Evolutionary conservation across 306 rosid genomes (phyloP).

Genomic region (Pterocarpus santalinus): DNA sequence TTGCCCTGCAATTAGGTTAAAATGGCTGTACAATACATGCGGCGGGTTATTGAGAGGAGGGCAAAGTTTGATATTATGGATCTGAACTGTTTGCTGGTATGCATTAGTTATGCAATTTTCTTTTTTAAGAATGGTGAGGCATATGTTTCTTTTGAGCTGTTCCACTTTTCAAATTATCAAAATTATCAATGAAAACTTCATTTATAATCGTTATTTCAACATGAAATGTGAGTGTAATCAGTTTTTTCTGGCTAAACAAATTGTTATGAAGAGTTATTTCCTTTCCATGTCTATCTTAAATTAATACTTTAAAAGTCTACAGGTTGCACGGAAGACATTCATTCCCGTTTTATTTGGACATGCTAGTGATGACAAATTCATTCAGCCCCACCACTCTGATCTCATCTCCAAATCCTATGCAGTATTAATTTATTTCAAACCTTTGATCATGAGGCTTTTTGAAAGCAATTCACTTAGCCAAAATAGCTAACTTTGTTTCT

Average conservation of each 20-base stretch:
- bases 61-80: constrained; percentile 95
- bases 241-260: constrained; percentile 29
- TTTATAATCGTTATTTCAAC: constrained; percentile 26
- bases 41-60: constrained; percentile 90
- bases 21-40: constrained; percentile 97
- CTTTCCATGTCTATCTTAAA: constrained; percentile 30
- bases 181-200: constrained; percentile 29
- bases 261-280: constrained; percentile 30
- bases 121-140: neutral
- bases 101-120: constrained; percentile 44
- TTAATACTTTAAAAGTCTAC: constrained; percentile 48
- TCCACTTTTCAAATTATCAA: neutral
- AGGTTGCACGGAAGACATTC: constrained; percentile 92
- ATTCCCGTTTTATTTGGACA: constrained; percentile 97
- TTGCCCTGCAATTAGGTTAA: constrained; percentile 71
- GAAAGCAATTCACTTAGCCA: constrained; percentile 3
- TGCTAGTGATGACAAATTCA: constrained; percentile 89
- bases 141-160: neutral
- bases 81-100: constrained; percentile 92
- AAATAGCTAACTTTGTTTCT: constrained; percentile 42
- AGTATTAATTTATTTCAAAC: constrained; percentile 58
- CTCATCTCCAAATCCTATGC: constrained; percentile 76
- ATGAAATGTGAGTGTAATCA: constrained; percentile 12
- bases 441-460: constrained; percentile 36
- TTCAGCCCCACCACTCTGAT: constrained; percentile 86